These are phyloP conservation scores for Diacronema lutheri DNA, from an alignment of 78 protist genomes.

Conservation along the genomic window DNA sequence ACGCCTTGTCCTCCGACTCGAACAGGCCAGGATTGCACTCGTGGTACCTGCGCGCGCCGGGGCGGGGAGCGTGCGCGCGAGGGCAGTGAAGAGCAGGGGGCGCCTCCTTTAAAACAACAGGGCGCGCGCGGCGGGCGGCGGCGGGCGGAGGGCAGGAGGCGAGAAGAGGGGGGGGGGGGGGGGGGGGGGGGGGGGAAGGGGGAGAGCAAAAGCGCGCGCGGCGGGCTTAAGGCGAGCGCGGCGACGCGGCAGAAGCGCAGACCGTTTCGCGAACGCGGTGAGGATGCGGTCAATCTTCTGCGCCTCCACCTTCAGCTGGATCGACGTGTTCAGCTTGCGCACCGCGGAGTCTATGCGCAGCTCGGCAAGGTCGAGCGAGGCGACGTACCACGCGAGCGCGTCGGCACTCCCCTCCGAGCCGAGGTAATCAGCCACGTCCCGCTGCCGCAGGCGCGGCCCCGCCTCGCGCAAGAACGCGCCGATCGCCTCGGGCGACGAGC, in stretches of 20 bases:
- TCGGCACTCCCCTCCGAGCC: background rate
- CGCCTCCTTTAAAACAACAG: too few relatives aligned
- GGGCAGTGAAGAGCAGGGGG: too few relatives aligned
- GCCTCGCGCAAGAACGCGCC: too few relatives aligned
- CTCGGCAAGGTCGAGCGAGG: background rate
- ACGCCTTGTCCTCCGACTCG: conserved; percentile 33
- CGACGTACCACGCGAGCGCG: background rate
- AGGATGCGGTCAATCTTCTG: conserved; percentile 37
- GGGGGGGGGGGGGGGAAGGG: too few relatives aligned
- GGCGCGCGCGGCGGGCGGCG: too few relatives aligned
- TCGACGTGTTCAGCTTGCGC: background rate
- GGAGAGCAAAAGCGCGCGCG: too few relatives aligned
- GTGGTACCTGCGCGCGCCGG: background rate
- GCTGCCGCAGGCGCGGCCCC: background rate
- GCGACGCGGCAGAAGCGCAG: too few relatives aligned
- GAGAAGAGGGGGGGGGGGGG: too few relatives aligned
- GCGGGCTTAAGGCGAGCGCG: too few relatives aligned
- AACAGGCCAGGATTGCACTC: background rate
- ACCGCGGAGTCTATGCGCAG: conserved; percentile 8
- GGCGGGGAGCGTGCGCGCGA: too few relatives aligned
- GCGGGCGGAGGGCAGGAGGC: too few relatives aligned
- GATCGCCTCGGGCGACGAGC: too few relatives aligned
- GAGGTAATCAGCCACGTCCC: conserved; percentile 1
- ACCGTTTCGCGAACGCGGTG: conserved; percentile 18
- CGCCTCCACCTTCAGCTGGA: conserved; percentile 30